Conservation (phyloP, 2,329 filamentous ascomycete genomes). For the Fusarium guadeloupense region DNA sequence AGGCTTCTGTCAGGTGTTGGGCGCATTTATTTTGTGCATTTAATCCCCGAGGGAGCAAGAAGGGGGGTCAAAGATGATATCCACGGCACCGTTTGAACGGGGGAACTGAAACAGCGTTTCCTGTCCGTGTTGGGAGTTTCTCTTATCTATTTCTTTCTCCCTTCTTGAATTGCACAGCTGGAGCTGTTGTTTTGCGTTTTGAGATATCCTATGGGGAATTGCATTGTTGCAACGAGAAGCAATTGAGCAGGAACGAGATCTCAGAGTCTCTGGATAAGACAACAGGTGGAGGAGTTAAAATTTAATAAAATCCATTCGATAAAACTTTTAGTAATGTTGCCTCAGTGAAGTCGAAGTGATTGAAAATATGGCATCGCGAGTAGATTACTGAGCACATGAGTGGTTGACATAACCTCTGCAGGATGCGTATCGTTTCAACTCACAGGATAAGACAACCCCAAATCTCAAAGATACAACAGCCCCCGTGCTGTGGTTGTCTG, state of each 20-base stretch:
- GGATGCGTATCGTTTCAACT: background rate
- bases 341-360: background rate
- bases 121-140: background rate
- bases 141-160: background rate
- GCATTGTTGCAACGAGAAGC: background rate
- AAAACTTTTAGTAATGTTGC: too few species aligned
- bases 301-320: conserved; percentile 7
- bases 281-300: background rate
- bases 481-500: conserved; percentile 38
- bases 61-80: background rate
- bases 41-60: background rate
- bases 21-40: background rate
- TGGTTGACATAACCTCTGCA: background rate
- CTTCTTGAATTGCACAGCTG: background rate
- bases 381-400: background rate
- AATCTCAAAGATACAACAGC: background rate
- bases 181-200: background rate
- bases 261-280: background rate
- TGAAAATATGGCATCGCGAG: too few species aligned
- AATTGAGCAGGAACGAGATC: background rate
- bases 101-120: background rate
- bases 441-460: conserved; percentile 18
- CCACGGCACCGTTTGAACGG: background rate
- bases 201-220: conserved; percentile 8
- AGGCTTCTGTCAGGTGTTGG: conserved; percentile 17